A percentile compares a stretch with the other conserved stretches of the same genome.
Conservation (phyloP, 192 early-diverging fungal species). For the Gonapodya prolifera region DNA sequence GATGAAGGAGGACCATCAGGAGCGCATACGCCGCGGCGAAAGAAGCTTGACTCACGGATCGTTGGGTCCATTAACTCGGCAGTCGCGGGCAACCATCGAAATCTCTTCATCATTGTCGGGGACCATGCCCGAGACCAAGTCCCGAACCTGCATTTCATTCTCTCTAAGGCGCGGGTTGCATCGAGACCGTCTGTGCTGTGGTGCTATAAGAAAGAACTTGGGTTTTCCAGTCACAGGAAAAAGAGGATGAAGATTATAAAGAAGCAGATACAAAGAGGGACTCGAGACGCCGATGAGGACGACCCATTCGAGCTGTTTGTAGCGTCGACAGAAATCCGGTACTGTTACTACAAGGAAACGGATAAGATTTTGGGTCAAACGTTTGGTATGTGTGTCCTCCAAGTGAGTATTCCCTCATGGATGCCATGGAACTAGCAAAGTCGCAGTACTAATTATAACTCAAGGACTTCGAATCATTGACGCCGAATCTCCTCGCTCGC, state of each 20-base stretch:
- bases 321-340: constrained; percentile 86
- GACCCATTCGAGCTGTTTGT: constrained; percentile 99
- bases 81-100: constrained; percentile 80
- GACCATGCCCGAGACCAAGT: constrained; percentile 84
- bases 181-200: constrained; percentile 91
- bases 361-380: constrained; percentile 97
- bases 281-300: constrained; percentile 79
- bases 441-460: too few species aligned
- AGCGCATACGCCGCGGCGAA: constrained; percentile 14
- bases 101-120: constrained; percentile 93
- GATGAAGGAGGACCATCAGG: neutral
- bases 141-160: constrained; percentile 92
- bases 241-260: constrained; percentile 96
- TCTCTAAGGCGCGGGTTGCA: constrained; percentile 83
- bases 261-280: constrained; percentile 81
- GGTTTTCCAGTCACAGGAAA: constrained; percentile 89
- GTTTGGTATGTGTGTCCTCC: constrained; percentile 95
- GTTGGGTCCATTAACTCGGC: constrained; percentile 84
- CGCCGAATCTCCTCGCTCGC: constrained; percentile 89
- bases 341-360: constrained; percentile 99
- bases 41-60: constrained; percentile 85
- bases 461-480: constrained; percentile 96
- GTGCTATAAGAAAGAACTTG: constrained; percentile 99
- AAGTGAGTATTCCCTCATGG: constrained; percentile 24
- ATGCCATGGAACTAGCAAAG: neutral